phyloP scores from a whole-genome alignment of 1,139 yeast species.

The Pichia sp. region DNA sequence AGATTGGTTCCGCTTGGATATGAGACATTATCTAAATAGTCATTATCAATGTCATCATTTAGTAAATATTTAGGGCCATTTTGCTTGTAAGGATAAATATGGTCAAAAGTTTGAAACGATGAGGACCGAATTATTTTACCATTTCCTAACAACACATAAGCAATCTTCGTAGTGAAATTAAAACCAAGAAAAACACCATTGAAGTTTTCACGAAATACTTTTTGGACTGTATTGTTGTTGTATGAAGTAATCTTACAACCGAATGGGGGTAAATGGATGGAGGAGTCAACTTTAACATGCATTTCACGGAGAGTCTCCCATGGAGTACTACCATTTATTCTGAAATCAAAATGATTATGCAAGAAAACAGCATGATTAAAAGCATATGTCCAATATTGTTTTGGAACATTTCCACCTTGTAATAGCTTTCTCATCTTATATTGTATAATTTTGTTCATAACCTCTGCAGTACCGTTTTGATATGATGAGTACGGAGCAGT shows the following conservation, averaged over 20 bases:
- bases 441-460: slow-evolving; percentile 1
- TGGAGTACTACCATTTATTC: slow-evolving; percentile 1
- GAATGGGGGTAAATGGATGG: background rate
- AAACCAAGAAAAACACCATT: slow-evolving; percentile 3
- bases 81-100: background rate
- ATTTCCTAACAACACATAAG: background rate
- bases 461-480: slow-evolving; percentile 2
- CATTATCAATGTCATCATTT: no score
- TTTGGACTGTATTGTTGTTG: slow-evolving; percentile 1
- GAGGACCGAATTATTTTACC: background rate
- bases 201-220: slow-evolving; percentile 2
- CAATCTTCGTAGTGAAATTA: background rate
- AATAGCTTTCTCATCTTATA: background rate
- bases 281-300: background rate
- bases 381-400: slow-evolving; percentile 2
- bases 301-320: background rate
- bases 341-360: slow-evolving; percentile 4
- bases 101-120: background rate
- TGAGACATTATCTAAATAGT: no score
- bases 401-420: background rate
- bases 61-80: no score
- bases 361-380: slow-evolving; percentile 1
- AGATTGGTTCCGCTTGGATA: no score
- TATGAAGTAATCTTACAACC: slow-evolving; percentile 2
- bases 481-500: slow-evolving; percentile 1